These are phyloP conservation scores for Aspergillus pseudoviridinutans DNA, from an alignment of 2,329 filamentous ascomycete genomes.

Conservation along the genomic window DNA sequence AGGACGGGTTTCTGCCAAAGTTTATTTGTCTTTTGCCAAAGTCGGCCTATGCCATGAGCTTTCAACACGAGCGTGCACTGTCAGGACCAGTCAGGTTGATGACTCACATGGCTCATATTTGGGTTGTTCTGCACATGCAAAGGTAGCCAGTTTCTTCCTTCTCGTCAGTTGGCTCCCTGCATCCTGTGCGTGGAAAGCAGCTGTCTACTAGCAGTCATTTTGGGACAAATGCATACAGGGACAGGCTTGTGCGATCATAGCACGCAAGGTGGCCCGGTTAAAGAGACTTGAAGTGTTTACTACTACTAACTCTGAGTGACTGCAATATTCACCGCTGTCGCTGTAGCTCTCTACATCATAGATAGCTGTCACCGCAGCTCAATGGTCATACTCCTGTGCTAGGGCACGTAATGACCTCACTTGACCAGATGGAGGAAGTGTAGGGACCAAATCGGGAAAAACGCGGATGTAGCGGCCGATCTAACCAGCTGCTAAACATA, in stretches of 20 bases:
- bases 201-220: neutral
- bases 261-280: too few relatives aligned
- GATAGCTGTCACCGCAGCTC: neutral
- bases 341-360: neutral
- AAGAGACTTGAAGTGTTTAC: too few relatives aligned
- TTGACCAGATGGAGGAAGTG: neutral
- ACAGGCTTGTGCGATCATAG: neutral
- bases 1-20: constrained; percentile 2
- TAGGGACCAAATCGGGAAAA: neutral
- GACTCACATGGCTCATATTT: neutral
- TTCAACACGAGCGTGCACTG: neutral
- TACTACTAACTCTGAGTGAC: neutral
- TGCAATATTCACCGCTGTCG: neutral
- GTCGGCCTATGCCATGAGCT: neutral
- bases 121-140: neutral
- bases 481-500: constrained; percentile 23
- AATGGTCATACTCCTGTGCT: neutral
- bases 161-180: neutral
- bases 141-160: neutral
- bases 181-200: neutral
- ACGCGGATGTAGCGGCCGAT: constrained; percentile 15
- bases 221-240: too few relatives aligned
- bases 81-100: neutral
- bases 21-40: constrained; percentile 1
- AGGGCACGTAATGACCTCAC: neutral